These are phyloP conservation scores for Huntiella omanensis DNA, from an alignment of 2,329 filamentous ascomycete species.

Conservation along the genomic window DNA sequence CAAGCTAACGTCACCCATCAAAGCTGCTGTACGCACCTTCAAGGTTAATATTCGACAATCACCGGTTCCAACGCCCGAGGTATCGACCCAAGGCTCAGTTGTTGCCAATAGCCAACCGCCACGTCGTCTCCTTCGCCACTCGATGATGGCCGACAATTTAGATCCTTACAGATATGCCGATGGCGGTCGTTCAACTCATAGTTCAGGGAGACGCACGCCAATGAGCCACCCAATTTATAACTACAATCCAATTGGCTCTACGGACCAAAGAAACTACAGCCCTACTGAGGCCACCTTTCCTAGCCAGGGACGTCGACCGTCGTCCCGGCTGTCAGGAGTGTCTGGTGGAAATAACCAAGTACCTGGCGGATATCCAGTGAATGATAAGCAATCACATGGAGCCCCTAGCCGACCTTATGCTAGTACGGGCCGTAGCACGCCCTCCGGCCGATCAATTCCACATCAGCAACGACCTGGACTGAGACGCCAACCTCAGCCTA, in stretches of 20 bases:
- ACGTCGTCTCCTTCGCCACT: constrained; percentile 9
- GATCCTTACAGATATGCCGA: constrained; percentile 3
- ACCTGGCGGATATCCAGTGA: too few species aligned
- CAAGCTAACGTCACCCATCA: not conserved
- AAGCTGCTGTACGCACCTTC: constrained; percentile 8
- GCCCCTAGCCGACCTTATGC: not conserved
- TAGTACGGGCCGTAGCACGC: not conserved
- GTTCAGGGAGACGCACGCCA: constrained; percentile 1
- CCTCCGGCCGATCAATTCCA: not conserved
- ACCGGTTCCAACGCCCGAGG: constrained; percentile 1
- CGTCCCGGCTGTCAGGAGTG: constrained; percentile 1
- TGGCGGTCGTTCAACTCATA: not conserved
- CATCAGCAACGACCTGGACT: not conserved
- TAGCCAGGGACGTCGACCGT: not conserved
- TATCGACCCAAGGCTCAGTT: constrained; percentile 6
- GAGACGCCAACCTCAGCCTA: not conserved
- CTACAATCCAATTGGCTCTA: constrained; percentile 8
- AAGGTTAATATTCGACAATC: constrained; percentile 7
- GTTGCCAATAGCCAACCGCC: constrained; percentile 3
- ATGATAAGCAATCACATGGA: too few species aligned
- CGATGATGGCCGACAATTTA: constrained; percentile 7
- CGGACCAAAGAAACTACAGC: not conserved
- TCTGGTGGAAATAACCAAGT: too few species aligned
- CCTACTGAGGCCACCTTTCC: constrained; percentile 1
- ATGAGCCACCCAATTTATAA: constrained; percentile 9